These are phyloP conservation scores for Penicillium sp. DNA, from an alignment of 2,329 filamentous ascomycete genomes.

Conservation along the genomic window DNA sequence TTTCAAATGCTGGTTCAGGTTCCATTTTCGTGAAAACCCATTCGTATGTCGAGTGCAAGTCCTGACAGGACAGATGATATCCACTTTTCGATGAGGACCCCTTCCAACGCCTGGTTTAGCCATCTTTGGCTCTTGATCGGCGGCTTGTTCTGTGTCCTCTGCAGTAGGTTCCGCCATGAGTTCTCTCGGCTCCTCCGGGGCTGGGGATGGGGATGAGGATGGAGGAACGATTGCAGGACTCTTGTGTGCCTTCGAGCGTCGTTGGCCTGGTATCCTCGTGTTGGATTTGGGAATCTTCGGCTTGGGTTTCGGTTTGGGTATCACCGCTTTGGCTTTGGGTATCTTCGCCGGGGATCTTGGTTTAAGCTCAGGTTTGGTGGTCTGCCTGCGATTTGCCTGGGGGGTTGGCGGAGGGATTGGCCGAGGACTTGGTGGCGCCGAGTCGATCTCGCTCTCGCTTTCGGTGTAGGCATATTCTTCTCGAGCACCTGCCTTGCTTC, in stretches of 20 bases:
- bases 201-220: neutral
- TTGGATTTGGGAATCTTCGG: neutral
- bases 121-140: neutral
- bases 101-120: conserved; percentile 19
- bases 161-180: neutral
- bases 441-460: conserved; percentile 30
- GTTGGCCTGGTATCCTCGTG: conserved; percentile 11
- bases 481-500: conserved; percentile 8
- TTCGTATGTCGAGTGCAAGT: conserved; percentile 30
- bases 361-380: neutral
- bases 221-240: conserved; percentile 2
- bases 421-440: neutral
- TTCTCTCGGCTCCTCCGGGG: neutral
- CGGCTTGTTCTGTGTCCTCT: neutral
- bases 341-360: neutral
- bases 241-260: neutral
- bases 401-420: conserved; percentile 5
- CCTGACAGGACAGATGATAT: conserved; percentile 34
- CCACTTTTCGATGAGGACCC: conserved; percentile 29
- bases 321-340: neutral
- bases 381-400: neutral
- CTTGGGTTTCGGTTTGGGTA: neutral
- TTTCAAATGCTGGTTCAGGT: conserved; percentile 39
- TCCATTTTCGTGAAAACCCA: conserved; percentile 40
- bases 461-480: conserved; percentile 25